These are phyloP conservation scores for Kwoniella heveanensis DNA, from an alignment of 768 basidiomycete genomes.

Conservation along the genomic window DNA sequence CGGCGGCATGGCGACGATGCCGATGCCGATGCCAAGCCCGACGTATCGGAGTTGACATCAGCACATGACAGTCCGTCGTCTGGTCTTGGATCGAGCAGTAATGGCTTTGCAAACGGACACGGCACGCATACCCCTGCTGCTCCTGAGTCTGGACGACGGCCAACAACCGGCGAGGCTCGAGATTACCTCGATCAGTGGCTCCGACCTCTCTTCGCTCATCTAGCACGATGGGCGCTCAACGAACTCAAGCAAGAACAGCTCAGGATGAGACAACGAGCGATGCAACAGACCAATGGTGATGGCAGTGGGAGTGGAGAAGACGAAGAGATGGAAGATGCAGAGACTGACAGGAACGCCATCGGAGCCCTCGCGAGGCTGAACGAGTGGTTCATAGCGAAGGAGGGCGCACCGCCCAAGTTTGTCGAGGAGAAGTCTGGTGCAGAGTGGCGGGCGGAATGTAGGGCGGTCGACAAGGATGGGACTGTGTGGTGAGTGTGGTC, in stretches of 20 bases:
- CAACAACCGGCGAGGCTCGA: constrained; percentile 27
- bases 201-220: constrained; percentile 36
- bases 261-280: constrained; percentile 5
- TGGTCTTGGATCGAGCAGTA: neutral
- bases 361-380: constrained; percentile 41
- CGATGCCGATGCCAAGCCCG: neutral
- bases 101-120: neutral
- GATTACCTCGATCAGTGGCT: constrained; percentile 38
- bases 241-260: constrained; percentile 24
- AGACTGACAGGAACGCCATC: constrained; percentile 26
- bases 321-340: constrained; percentile 7
- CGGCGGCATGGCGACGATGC: too few relatives aligned
- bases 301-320: neutral
- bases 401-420: constrained; percentile 25
- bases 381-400: constrained; percentile 35
- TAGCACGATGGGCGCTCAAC: constrained; percentile 27
- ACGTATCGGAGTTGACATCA: too few relatives aligned
- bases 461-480: constrained; percentile 27
- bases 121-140: neutral
- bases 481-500: constrained; percentile 31
- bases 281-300: neutral
- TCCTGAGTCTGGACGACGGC: neutral
- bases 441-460: constrained; percentile 32
- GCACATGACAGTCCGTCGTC: too few relatives aligned
- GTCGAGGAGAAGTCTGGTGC: neutral